phyloP scores from a whole-genome alignment of 225 moss, liverwort and hornwort species.

The Marchantia polymorpha region DNA sequence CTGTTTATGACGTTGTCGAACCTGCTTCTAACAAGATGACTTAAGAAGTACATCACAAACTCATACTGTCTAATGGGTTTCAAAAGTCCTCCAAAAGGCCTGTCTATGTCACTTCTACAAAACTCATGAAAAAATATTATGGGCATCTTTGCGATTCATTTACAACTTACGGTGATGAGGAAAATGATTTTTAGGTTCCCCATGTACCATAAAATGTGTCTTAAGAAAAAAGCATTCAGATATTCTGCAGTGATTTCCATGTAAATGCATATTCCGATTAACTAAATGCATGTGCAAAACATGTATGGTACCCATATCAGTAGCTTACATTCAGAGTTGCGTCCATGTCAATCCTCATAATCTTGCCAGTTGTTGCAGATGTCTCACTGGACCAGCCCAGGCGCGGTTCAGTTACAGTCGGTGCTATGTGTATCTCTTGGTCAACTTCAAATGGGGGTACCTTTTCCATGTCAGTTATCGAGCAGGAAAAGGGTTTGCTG shows the following conservation, averaged over 20 bases:
- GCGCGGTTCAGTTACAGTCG: constrained; percentile 45
- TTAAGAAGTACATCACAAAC: not conserved
- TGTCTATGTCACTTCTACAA: no score
- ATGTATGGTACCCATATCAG: not conserved
- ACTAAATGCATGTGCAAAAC: no score
- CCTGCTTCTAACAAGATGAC: not conserved
- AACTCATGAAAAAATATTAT: no score
- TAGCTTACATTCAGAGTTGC: constrained; percentile 41
- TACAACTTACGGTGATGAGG: no score
- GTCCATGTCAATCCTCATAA: constrained; percentile 49
- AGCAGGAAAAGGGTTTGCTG: constrained; percentile 44
- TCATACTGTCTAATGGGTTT: not conserved
- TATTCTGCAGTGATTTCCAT: no score
- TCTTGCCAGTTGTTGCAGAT: constrained; percentile 48
- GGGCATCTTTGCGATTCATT: no score
- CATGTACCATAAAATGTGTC: no score
- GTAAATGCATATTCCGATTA: no score
- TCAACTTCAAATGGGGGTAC: constrained; percentile 46
- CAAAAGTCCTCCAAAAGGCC: not conserved
- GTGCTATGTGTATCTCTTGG: constrained; percentile 44
- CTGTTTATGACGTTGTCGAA: not conserved
- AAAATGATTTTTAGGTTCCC: no score
- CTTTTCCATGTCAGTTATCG: constrained; percentile 50
- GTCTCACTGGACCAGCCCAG: constrained; percentile 53
- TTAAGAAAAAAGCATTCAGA: no score